Conservation (phyloP, 2,329 filamentous ascomycete species). For the Phyllosticta citribraziliensis region DNA sequence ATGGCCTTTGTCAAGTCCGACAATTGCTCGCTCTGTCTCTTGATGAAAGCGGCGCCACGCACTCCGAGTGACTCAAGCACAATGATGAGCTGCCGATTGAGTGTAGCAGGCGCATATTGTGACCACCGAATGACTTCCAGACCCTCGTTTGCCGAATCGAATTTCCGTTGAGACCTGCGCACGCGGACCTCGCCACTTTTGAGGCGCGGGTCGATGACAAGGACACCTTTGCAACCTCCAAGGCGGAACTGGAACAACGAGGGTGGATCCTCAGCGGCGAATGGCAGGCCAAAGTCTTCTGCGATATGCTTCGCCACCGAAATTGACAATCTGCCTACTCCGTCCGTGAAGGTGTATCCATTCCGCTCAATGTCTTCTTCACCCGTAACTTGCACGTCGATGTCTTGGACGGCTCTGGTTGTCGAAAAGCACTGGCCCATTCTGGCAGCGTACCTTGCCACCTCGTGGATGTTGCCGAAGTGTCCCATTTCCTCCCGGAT, state of each 20-base stretch:
- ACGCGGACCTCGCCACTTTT: slow-evolving; percentile 62
- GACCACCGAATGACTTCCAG: slow-evolving; percentile 83
- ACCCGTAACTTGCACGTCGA: slow-evolving; percentile 44
- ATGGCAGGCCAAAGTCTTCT: slow-evolving; percentile 54
- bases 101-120: slow-evolving; percentile 61
- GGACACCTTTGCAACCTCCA: slow-evolving; percentile 83
- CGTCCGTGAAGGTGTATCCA: slow-evolving; percentile 73
- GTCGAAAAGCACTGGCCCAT: slow-evolving; percentile 95
- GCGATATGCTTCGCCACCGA: slow-evolving; percentile 67
- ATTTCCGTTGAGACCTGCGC: slow-evolving; percentile 81
- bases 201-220: slow-evolving; percentile 56
- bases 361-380: slow-evolving; percentile 63
- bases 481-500: slow-evolving; percentile 83
- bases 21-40: slow-evolving; percentile 60
- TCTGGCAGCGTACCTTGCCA: slow-evolving; percentile 85
- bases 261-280: slow-evolving; percentile 47
- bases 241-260: slow-evolving; percentile 88
- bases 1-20: slow-evolving; percentile 60
- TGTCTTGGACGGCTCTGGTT: slow-evolving; percentile 48
- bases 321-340: slow-evolving; percentile 82
- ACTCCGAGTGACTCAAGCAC: slow-evolving; percentile 76
- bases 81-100: slow-evolving; percentile 84
- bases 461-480: slow-evolving; percentile 67
- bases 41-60: slow-evolving; percentile 52
- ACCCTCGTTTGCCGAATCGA: slow-evolving; percentile 57